Evolutionary conservation across 2,329 filamentous ascomycete species (phyloP), one percentile per base, ranked within the genome.

Genomic region (Epichloe bromicola): DNA sequence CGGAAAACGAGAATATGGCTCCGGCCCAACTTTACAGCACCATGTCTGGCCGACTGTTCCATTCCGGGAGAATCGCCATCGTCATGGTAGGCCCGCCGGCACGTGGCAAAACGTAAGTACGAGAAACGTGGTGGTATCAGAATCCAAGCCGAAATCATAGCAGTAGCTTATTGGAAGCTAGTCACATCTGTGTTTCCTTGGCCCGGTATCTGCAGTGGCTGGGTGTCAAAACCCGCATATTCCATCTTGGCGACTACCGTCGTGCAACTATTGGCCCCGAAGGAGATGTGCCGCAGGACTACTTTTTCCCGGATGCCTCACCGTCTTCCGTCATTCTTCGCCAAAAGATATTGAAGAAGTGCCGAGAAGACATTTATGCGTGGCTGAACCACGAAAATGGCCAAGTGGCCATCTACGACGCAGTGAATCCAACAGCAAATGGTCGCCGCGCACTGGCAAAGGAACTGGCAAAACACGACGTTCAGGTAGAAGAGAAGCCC

Each of bases 11-110:
- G 56, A 74, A 91, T 59, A 80, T 95, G 79, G 93, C 93, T 5
- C 93, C 93, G 33, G 93, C 93, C 58, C 93, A 98, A 71, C 78
- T 98, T 44, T 98, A 98, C 73, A 96, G 89, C 67, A 98, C 93
- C 49, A 95, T 97, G 78, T 97, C 91, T 46, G 93, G 93, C 46
- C 82, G 93, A 41, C 81, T 98, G 33, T 98, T 98, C 66, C 93
- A 98, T 68, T 96, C 93, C 20, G 93, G 93, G 46, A 83, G 91
- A 52, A 98, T 98, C 65, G 91, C 91, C 46, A 97, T 98, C 60
- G 91, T 93, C 57, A 96, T 95, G 65, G 93, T 97, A 58, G 93
- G 93, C 23, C 79, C 96, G 33, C 93, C 93, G 41, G 93, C 93
- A 39, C 83, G 93, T 62, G 93, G 93, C 54, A 98, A 98, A 71